Conservation (phyloP, 805 yeast species). For the Cyberlindnera euphorbiiphila region DNA sequence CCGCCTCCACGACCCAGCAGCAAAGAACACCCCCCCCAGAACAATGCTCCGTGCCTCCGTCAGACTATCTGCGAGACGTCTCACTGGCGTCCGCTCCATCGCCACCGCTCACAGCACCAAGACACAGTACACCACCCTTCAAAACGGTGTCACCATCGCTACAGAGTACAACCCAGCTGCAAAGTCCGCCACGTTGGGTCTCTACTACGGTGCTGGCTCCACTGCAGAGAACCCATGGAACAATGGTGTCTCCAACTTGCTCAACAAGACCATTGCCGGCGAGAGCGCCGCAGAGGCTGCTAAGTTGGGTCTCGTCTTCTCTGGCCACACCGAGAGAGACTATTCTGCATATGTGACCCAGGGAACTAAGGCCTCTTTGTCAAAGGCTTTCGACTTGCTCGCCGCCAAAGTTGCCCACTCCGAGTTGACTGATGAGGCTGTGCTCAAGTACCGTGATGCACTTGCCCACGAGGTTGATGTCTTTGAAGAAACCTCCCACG, state of each 20-base stretch:
- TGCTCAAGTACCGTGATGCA: conserved; percentile 43
- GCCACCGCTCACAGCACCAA: conserved; percentile 54
- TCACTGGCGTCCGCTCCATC: conserved; percentile 43
- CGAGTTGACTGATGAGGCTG: conserved; percentile 40
- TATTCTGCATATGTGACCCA: conserved; percentile 58
- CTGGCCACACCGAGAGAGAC: conserved; percentile 58
- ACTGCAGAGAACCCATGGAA: conserved; percentile 75
- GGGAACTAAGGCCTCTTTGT: conserved; percentile 45
- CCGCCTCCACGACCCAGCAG: no score
- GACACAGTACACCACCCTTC: conserved; percentile 66
- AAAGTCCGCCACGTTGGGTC: conserved; percentile 59
- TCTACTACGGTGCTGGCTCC: conserved; percentile 74
- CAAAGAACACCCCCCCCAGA: conserved; percentile 2
- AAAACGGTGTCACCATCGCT: conserved; percentile 74
- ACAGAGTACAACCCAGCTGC: conserved; percentile 57
- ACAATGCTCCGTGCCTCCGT: conserved; percentile 28
- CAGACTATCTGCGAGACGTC: conserved; percentile 20
- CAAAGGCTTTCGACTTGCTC: conserved; percentile 50
- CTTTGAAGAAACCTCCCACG: conserved; percentile 53
- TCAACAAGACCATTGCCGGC: conserved; percentile 46
- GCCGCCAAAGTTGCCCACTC: conserved; percentile 38
- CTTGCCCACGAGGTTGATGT: conserved; percentile 45
- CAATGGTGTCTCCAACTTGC: conserved; percentile 74
- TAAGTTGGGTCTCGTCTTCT: conserved; percentile 52
- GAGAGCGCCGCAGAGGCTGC: conserved; percentile 34